Evolutionary conservation across 345 rosid species (phyloP), one percentile per base, ranked within the genome.

Genomic region (Theobroma cacao): DNA sequence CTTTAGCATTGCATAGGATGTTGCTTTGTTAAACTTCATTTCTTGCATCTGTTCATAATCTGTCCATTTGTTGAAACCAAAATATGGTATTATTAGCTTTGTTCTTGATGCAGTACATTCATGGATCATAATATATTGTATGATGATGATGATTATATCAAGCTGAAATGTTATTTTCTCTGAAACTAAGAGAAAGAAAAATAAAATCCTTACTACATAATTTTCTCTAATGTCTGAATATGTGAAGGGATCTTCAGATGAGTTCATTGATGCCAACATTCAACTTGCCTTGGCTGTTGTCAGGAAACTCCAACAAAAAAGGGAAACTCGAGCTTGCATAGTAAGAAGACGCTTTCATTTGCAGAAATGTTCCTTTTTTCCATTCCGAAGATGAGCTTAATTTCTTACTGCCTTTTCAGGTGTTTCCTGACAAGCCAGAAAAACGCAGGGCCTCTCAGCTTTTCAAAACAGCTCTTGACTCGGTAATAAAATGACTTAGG

Each of bases 191-290:
- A 75, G 7, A 5, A 65, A 79, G 60, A 63, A 69, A 65, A 34
- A 7, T 33, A 82, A 56, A 61, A 9, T 28, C 24, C 62, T 36
- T 45, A 17, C 26, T 79, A 45, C 59, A 34, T 79, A 63, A 79
- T 80, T 80, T 82, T 78, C 72, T 79, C 77, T 70, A 88, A 78
- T 78, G 84, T 69, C 89, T 84, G 77, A 87, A 80, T 36, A 38
- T 88, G 84, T 88, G 85, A 86, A 93, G 98, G 99, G 98, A 79
- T 93, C 98, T 81, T 95, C 99, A 85, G 97, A 93, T 82, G 99
- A 95, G 26, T 95, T 90, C 85, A 95, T 86, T 75, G 98, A 93
- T 75, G 98, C 99, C 86, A 95, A 93, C 80, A 88, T 95, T 83
- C 99, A 95, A 82, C 84, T 95, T 59, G 93, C 89, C 24, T 87